Percentiles rank a stretch among this genome's conserved stretches.
Conservation (phyloP, 2,329 filamentous ascomycete species). For the Hysterium pulicare region DNA sequence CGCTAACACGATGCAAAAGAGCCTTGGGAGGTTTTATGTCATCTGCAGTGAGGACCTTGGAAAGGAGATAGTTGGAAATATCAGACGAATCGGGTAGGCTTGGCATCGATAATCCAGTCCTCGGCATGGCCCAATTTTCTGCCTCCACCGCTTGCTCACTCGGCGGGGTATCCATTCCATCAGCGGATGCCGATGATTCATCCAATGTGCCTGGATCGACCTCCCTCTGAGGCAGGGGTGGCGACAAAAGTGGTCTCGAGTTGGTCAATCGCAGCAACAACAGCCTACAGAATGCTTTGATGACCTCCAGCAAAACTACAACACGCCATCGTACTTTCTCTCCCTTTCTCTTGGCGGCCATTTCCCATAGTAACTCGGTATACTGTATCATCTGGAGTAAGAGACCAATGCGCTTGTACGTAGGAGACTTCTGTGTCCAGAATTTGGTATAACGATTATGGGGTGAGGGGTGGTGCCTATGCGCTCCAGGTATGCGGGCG, state of each 20-base stretch:
- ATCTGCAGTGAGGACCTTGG: conserved; percentile 88
- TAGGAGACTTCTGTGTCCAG: conserved; percentile 58
- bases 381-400: conserved; percentile 88
- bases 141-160: conserved; percentile 40
- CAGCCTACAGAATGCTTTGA: conserved; percentile 82
- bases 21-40: conserved; percentile 91
- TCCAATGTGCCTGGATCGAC: conserved; percentile 63
- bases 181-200: conserved; percentile 42
- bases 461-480: conserved; percentile 51
- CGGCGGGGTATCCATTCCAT: conserved; percentile 48
- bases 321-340: conserved; percentile 82
- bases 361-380: conserved; percentile 94
- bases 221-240: conserved; percentile 82
- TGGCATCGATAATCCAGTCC: conserved; percentile 82
- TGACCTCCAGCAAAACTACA: conserved; percentile 75
- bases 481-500: conserved; percentile 54
- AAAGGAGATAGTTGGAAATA: conserved; percentile 81
- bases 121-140: conserved; percentile 80
- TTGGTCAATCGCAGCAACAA: conserved; percentile 79
- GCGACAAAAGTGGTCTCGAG: conserved; percentile 75
- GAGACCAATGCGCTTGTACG: conserved; percentile 79
- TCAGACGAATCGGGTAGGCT: conserved; percentile 76
- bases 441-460: conserved; percentile 64
- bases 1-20: conserved; percentile 70
- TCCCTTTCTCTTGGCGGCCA: conserved; percentile 84